Evolutionary conservation across 179 eudicot species (phyloP).

Genomic region (Vitellaria paradoxa): DNA sequence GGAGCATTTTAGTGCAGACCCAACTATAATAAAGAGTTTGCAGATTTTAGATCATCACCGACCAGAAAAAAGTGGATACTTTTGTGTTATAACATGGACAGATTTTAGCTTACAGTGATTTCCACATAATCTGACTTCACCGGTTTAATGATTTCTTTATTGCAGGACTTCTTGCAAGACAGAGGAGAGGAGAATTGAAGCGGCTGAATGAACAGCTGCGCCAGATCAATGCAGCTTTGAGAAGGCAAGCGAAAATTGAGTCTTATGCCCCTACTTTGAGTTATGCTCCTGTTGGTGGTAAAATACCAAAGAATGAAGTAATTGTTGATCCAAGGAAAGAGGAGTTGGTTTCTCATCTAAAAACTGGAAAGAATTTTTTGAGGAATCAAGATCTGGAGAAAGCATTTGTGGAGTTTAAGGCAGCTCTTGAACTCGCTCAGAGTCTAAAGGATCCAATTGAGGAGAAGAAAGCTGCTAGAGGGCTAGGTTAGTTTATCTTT

Average conservation of each 20-base stretch:
- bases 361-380: constrained; percentile 66
- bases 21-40: neutral
- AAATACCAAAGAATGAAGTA: constrained; percentile 71
- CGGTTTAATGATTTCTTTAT: constrained; percentile 6
- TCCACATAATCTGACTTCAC: neutral
- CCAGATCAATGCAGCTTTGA: constrained; percentile 86
- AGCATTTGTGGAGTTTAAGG: constrained; percentile 73
- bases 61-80: too few species aligned
- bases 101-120: neutral
- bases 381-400: constrained; percentile 77
- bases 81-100: too few species aligned
- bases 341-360: constrained; percentile 66
- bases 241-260: constrained; percentile 95
- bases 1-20: neutral
- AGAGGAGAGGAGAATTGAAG: constrained; percentile 75
- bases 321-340: constrained; percentile 80
- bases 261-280: constrained; percentile 94
- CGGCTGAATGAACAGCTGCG: constrained; percentile 92
- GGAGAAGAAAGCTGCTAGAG: constrained; percentile 96
- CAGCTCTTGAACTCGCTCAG: constrained; percentile 82
- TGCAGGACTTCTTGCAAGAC: constrained; percentile 80
- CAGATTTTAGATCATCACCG: too few species aligned
- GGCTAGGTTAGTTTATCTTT: constrained; percentile 56
- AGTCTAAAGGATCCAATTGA: constrained; percentile 69
- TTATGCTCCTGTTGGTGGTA: constrained; percentile 79